A percentile compares a stretch with the other conserved stretches of the same genome.
phyloP scores from a whole-genome alignment of 1,284 basidiomycete species.

The Pulveroboletus ridleyi region DNA sequence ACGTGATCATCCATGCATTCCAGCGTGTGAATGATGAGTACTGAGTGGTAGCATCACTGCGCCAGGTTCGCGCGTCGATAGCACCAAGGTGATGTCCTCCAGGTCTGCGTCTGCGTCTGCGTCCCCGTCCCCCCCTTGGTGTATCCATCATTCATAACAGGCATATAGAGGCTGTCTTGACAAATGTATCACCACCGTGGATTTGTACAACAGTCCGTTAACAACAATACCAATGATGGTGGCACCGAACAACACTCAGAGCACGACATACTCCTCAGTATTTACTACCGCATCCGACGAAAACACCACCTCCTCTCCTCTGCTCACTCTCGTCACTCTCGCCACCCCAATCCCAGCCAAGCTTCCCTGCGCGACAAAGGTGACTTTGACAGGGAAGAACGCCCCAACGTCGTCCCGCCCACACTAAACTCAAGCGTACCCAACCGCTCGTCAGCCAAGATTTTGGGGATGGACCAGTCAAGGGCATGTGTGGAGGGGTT shows the following conservation, averaged over 20 bases:
- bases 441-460: slow-evolving; percentile 66
- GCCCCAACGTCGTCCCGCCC: slow-evolving; percentile 83
- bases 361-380: slow-evolving; percentile 83
- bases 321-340: slow-evolving; percentile 61
- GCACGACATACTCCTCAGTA: slow-evolving; percentile 76
- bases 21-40: slow-evolving; percentile 21
- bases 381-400: slow-evolving; percentile 94
- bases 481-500: slow-evolving; percentile 82
- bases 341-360: slow-evolving; percentile 75
- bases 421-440: slow-evolving; percentile 91
- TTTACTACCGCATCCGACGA: slow-evolving; percentile 80
- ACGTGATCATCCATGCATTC: slow-evolving; percentile 1
- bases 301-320: slow-evolving; percentile 65
- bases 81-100: too few species aligned
- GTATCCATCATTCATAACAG: too few species aligned
- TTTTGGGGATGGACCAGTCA: slow-evolving; percentile 80
- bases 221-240: background rate
- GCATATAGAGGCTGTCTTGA: too few species aligned
- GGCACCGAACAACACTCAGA: slow-evolving; percentile 34
- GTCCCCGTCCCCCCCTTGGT: too few species aligned
- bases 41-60: slow-evolving; percentile 24
- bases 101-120: too few species aligned
- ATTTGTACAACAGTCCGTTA: background rate
- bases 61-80: slow-evolving; percentile 37
- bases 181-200: background rate